Base-by-base conservation (phyloP, 495 filamentous ascomycete genomes). In the Xylona heveae region DNA sequence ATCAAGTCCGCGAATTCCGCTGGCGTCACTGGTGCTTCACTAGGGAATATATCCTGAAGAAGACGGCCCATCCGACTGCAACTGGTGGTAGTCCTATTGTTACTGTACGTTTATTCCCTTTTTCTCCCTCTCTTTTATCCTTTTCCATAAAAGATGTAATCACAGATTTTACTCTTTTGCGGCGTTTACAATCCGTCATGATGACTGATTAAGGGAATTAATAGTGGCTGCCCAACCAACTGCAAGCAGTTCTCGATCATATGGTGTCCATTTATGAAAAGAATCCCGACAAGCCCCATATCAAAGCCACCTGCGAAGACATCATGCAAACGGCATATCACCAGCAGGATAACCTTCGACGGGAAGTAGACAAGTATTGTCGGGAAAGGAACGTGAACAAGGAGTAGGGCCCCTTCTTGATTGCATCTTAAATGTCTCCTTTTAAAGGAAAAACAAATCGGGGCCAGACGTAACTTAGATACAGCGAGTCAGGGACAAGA, bases 11-110 rank as follows among this genome's bases (percentile, higher is more conserved):
- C 31, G 79, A 83, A 43, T 93, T 91, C 55, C 58, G 83, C 37
- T 93, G 83, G 83, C 62, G 83, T 3, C 83, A 91, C 44, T 93
- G 83, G 83, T 71, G 82, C 38, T 91, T 93, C 42, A 81, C 81
- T n/a, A 58, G 80, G 14, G 83, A 93, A 60, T 93, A 93, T 41
- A 91, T 93, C 37, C 64, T 93, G 34, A 79, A 78, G 44, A 64
- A 71, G 36, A 88, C 78, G 0, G 59, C 55, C 0, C 78, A 93
- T 43, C 81, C 83, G 0, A 85, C 77, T 18, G 83, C 83, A 3
- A 93, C 83, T 0, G 83, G 83, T 1, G 83, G 83, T 1, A 85
- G 78, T 45, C 83, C 83, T 1, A 91, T 93, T 36, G 77, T 93
- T 8, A 85, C 77, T 13, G 68, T 68, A 51, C 44, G 64, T 55